These are phyloP conservation scores for Microthlaspi erraticum DNA, from an alignment of 345 rosid species.

Conservation along the genomic window DNA sequence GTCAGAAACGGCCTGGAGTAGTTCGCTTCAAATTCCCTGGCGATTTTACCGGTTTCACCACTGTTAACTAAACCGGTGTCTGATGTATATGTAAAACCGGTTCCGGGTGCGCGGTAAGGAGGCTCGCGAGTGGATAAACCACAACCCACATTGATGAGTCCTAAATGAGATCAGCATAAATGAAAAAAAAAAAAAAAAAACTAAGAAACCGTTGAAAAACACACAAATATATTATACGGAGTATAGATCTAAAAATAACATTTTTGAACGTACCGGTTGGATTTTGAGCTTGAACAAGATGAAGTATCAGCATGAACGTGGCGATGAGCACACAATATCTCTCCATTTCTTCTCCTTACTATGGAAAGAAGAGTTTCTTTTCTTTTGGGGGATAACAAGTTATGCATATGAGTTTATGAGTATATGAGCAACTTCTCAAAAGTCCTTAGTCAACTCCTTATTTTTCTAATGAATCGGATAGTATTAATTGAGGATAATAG, in stretches of 20 bases:
- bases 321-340: background rate
- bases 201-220: background rate
- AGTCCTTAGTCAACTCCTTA: constrained; percentile 14
- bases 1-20: background rate
- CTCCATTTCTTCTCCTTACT: constrained; percentile 11
- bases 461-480: background rate
- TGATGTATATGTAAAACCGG: constrained; percentile 27
- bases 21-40: constrained; percentile 4
- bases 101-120: constrained; percentile 10
- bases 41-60: constrained; percentile 26
- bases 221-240: background rate
- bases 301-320: constrained; percentile 5
- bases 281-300: constrained; percentile 28
- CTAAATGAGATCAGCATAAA: constrained; percentile 9
- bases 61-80: constrained; percentile 9
- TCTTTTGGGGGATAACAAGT: background rate
- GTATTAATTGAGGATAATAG: background rate
- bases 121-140: constrained; percentile 24
- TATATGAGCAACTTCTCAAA: constrained; percentile 16
- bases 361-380: no score
- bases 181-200: background rate
- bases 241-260: constrained; percentile 9
- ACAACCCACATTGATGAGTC: constrained; percentile 39
- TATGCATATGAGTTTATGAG: constrained; percentile 11
- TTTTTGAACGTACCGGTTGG: constrained; percentile 15